Evolutionary conservation across 306 rosid species (phyloP).

Genomic region (Castanea mollissima): DNA sequence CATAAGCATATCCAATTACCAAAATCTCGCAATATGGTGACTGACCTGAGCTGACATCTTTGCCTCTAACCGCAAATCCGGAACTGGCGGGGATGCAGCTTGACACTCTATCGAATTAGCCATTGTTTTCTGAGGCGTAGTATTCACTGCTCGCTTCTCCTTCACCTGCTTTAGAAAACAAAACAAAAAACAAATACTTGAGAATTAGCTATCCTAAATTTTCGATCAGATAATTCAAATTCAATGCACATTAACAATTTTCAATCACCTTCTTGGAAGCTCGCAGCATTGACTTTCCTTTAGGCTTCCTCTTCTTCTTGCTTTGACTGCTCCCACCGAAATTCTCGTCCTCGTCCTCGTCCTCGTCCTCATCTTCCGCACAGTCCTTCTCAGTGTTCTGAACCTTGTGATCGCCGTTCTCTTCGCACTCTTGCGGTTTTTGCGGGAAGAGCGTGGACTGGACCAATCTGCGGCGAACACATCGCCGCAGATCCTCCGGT

Average conservation of each 20-base stretch:
- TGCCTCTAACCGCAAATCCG: constrained; percentile 62
- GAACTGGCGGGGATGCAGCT: constrained; percentile 34
- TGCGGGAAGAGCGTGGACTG: constrained; percentile 73
- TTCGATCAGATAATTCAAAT: background rate
- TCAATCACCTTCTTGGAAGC: constrained; percentile 48
- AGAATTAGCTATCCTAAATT: background rate
- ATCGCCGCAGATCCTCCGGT: constrained; percentile 10
- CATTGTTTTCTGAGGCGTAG: constrained; percentile 50
- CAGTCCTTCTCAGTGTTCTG: constrained; percentile 28
- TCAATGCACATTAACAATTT: background rate
- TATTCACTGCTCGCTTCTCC: constrained; percentile 31
- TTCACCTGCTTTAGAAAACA: background rate
- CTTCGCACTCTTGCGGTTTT: constrained; percentile 39
- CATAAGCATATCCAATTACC: background rate
- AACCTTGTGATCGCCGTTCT: constrained; percentile 23
- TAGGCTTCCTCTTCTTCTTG: constrained; percentile 46
- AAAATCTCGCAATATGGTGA: background rate
- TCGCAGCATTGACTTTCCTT: constrained; percentile 43
- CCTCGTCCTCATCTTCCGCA: constrained; percentile 38
- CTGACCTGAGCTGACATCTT: constrained; percentile 66
- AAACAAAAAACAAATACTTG: background rate
- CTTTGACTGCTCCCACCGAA: constrained; percentile 31
- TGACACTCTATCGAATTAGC: constrained; percentile 21
- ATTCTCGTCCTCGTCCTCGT: background rate
- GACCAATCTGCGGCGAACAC: constrained; percentile 48